Evolutionary conservation across 257 asterid genomes (phyloP).

Genomic region (Gardenia jasminoides): DNA sequence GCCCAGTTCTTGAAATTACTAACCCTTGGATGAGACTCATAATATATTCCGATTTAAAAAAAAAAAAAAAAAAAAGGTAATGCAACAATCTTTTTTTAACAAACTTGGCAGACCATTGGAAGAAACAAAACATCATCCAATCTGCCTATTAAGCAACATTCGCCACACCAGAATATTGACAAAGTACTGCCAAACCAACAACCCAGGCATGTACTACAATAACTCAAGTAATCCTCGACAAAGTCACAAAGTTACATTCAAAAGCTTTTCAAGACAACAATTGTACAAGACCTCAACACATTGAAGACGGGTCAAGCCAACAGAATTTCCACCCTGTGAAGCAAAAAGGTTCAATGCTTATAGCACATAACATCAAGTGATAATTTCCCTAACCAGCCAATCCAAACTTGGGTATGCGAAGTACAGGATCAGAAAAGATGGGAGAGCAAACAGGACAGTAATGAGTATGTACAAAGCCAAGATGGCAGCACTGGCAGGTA

Average conservation of each 20-base stretch:
- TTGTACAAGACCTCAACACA: neutral
- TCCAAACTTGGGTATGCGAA: conserved; percentile 93
- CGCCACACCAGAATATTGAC: neutral
- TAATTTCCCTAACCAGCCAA: conserved; percentile 92
- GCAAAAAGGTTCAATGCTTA: neutral
- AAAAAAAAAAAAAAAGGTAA: neutral
- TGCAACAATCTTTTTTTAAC: neutral
- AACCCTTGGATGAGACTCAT: too few relatives aligned
- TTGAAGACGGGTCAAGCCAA: neutral
- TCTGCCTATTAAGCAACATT: neutral
- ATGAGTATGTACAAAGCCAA: conserved; percentile 75
- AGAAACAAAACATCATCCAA: neutral
- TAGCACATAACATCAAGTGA: conserved; percentile 39
- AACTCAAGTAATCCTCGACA: neutral
- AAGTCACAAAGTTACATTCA: too few relatives aligned
- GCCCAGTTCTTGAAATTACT: too few relatives aligned
- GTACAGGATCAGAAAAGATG: conserved; percentile 79
- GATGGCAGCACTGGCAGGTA: conserved; percentile 90
- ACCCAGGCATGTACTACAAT: neutral
- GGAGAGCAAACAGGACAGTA: conserved; percentile 73
- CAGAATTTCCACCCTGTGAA: neutral
- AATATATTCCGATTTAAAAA: too few relatives aligned
- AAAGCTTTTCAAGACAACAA: neutral
- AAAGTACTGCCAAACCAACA: neutral
- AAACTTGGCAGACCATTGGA: neutral